Evolutionary conservation across 208 protist species (phyloP), one percentile per base, ranked within the genome.

Genomic region (Wallacemonas sp.): DNA sequence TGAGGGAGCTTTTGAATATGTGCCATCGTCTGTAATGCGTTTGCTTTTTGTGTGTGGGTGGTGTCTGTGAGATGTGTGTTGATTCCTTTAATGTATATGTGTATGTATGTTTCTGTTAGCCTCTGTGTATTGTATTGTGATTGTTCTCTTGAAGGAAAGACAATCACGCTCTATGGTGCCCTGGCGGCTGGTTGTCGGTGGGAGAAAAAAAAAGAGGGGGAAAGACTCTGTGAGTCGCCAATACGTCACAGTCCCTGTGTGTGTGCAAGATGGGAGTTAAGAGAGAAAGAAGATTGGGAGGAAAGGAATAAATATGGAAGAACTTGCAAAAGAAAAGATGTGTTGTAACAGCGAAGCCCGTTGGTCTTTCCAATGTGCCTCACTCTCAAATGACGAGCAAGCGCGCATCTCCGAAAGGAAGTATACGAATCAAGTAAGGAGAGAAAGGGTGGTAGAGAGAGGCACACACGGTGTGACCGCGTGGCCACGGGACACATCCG

Each of bases 1-100:
- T 95, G 57, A 0, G 96, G 75, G 16, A 99, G 84, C 41, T 83
- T 86, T 57, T 94, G 81, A 36, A 99, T 99, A 25, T 66, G 79
- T 11, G 61, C 45, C 80, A 85, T 82, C 25, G 18, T 1, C 23
- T 14, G 36, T n/a, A n/a, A n/a, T 41, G 36, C 36, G 7, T 41
- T 14, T 14, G 20, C 55, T 26, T 10, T 10, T 41, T 10, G 8
- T 7, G 10, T 18, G 52, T 41, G 36, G 36, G 36, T 41, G 36
- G 7, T 0, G n/a, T n/a, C n/a, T n/a, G n/a, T n/a, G n/a, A n/a
- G n/a, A n/a, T n/a, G n/a, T n/a, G n/a, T n/a, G n/a, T n/a, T n/a
- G n/a, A n/a, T n/a, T n/a, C n/a, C n/a, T n/a, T n/a, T 7, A 31
- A 29, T 28, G 31, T 38, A 36, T 25, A 18, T 26, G 32, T 26